Evolutionary conservation across 129 eudicot genomes (phyloP), one percentile per base, ranked within the genome.

Genomic region (Ambrosia trifida): DNA sequence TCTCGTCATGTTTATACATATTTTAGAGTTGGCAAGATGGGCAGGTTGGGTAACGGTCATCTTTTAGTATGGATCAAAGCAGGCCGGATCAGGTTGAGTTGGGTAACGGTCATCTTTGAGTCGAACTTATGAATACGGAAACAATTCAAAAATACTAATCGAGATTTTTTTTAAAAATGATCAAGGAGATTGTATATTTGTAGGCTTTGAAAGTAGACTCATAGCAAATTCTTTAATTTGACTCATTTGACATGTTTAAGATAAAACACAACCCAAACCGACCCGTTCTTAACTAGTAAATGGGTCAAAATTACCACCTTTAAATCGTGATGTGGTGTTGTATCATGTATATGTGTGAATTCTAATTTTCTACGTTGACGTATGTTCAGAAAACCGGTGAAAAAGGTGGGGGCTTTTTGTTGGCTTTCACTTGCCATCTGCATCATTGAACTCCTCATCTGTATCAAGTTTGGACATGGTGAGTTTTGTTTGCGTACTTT

Each of bases 371-470:
- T 3, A 7, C 12, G 76, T 40, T 38, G 43, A 49, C 1, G 59
- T 70, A 35, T 66, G 69, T 72, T 40, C 84, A 94, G 99, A 76
- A 87, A 89, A 86, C 90, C 93, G 0, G 87, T 87, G 54, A 89
- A 94, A 66, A 94, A 94, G 81, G 96, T 94, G 35, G 99, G 99
- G 73, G 89, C 99, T 69, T 87, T 87, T 80, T 89, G 97, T 70
- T 94, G 99, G 99, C 90, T 94, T 69, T 87, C 99, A 1, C 77
- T 94, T 72, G 99, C 97, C 33, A 94, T 94, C 63, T 94, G 99
- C 93, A 94, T 94, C 64, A 84, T 94, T 36, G 99, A 94, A 76
- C 97, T 94, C 70, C 85, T 94, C 64, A 94, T 94, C 31, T 94
- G 99, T 78, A 86, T 89, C 77, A 94, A 94, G 82, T 94, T 94